phyloP scores from a whole-genome alignment of 2,329 filamentous ascomycete species.

The Microdochium bolleyi region DNA sequence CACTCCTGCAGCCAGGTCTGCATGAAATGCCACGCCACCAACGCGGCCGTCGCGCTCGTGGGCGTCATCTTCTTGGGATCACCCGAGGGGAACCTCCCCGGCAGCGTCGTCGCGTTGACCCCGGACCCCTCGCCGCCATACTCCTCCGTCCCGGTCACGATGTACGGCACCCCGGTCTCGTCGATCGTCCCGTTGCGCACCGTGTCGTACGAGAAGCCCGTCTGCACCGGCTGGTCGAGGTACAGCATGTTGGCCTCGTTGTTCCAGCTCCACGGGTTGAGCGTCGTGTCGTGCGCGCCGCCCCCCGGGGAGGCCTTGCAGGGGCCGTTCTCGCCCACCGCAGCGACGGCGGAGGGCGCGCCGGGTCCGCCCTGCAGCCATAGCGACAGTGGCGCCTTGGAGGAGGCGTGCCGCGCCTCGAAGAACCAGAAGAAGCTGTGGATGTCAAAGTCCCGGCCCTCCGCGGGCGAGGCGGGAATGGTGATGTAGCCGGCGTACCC shows the following conservation, averaged over 20 bases:
- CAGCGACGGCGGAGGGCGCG: constrained; percentile 30
- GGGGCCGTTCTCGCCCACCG: constrained; percentile 34
- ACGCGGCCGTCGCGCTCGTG: constrained; percentile 41
- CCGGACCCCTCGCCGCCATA: not conserved
- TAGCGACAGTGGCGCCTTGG: constrained; percentile 35
- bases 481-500: constrained; percentile 34
- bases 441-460: constrained; percentile 16
- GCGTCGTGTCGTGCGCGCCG: constrained; percentile 21
- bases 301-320: constrained; percentile 32
- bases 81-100: not conserved
- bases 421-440: constrained; percentile 43
- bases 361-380: constrained; percentile 49
- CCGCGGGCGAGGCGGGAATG: constrained; percentile 10
- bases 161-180: constrained; percentile 15
- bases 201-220: constrained; percentile 43
- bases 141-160: not conserved
- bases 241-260: constrained; percentile 53
- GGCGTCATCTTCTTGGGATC: constrained; percentile 45
- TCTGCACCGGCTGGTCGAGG: constrained; percentile 52
- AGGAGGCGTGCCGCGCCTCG: constrained; percentile 31
- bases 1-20: constrained; percentile 58
- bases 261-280: constrained; percentile 54
- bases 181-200: constrained; percentile 16
- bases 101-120: not conserved
- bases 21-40: constrained; percentile 51